A percentile compares a stretch with the other conserved stretches of the same genome.
These are phyloP conservation scores for Mycena olivaceomarginata DNA, from an alignment of 768 basidiomycete genomes.

Conservation along the genomic window DNA sequence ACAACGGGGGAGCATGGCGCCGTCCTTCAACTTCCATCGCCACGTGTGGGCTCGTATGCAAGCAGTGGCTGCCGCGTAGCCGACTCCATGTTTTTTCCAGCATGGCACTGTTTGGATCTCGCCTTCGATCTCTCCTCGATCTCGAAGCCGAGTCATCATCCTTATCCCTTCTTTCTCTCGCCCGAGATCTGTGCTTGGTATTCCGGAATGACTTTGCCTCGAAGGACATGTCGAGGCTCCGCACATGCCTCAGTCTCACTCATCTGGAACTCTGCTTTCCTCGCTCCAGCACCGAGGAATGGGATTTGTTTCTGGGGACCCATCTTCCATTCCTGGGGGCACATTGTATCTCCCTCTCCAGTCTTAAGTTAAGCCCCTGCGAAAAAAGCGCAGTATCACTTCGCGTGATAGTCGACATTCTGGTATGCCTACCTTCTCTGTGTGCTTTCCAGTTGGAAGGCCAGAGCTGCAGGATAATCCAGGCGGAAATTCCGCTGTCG, in stretches of 20 bases:
- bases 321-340: background rate
- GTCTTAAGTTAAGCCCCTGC: background rate
- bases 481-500: background rate
- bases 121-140: no score
- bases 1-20: no score
- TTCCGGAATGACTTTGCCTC: background rate
- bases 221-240: no score
- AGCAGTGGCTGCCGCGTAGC: conserved; percentile 1
- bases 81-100: background rate
- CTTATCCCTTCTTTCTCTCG: background rate
- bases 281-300: no score
- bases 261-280: no score
- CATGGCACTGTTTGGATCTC: background rate
- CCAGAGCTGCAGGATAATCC: background rate
- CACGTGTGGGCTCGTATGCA: background rate
- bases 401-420: background rate
- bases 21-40: background rate
- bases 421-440: background rate
- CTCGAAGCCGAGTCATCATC: background rate
- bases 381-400: background rate
- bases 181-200: background rate
- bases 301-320: no score
- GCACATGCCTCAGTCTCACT: no score
- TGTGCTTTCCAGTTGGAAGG: background rate
- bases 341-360: background rate